A percentile compares a stretch with the other conserved stretches of the same genome.
Evolutionary conservation across 768 basidiomycete species (phyloP).

Genomic region (Chalciporus sphaerocephalus): DNA sequence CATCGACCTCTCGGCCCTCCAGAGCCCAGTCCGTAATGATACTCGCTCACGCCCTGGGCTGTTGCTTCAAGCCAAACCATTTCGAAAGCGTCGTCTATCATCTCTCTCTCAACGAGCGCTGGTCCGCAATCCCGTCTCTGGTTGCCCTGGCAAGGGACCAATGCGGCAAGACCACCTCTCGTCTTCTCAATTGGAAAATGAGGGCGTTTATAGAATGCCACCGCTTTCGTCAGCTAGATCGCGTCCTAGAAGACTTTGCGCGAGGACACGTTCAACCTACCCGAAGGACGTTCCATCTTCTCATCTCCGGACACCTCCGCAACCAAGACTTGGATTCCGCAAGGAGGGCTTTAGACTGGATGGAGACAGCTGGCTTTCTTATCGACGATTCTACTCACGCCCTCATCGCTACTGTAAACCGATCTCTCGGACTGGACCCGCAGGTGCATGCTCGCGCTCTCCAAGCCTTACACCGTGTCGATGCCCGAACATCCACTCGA

Average conservation of each 20-base stretch:
- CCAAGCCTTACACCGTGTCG: conserved; percentile 41
- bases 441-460: conserved; percentile 52
- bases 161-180: conserved; percentile 44
- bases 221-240: conserved; percentile 43
- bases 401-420: conserved; percentile 54
- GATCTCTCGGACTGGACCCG: conserved; percentile 52
- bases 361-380: conserved; percentile 54
- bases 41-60: conserved; percentile 48
- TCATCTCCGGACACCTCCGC: conserved; percentile 63
- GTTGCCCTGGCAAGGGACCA: conserved; percentile 48
- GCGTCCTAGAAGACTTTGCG: conserved; percentile 49
- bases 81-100: conserved; percentile 56
- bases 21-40: conserved; percentile 43
- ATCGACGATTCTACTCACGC: conserved; percentile 57
- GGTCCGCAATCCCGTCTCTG: conserved; percentile 47
- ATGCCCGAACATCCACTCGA: conserved; percentile 39
- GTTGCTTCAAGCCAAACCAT: conserved; percentile 44
- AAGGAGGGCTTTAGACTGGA: conserved; percentile 46
- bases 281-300: conserved; percentile 63
- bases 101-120: conserved; percentile 44
- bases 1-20: conserved; percentile 33
- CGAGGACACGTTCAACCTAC: conserved; percentile 43
- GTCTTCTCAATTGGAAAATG: conserved; percentile 68
- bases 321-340: conserved; percentile 61
- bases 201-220: conserved; percentile 56